These are phyloP conservation scores for Solioccasus polychromus DNA, from an alignment of 768 basidiomycete species.

Conservation along the genomic window DNA sequence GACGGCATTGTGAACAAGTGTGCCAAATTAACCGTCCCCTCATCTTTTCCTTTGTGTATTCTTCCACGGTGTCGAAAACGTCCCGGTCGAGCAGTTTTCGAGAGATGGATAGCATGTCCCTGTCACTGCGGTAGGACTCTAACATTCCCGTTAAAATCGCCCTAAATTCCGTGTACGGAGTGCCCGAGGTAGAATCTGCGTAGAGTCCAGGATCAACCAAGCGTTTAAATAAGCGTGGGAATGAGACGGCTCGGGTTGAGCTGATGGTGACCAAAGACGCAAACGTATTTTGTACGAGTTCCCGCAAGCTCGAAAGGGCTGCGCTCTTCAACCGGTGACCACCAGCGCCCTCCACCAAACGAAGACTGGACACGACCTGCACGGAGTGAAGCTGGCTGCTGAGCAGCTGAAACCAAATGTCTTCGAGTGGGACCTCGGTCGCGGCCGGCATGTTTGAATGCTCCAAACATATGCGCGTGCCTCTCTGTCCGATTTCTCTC, in stretches of 20 bases:
- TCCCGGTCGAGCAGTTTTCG: slow-evolving; percentile 80
- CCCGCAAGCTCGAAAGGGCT: slow-evolving; percentile 53
- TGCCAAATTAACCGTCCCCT: slow-evolving; percentile 60
- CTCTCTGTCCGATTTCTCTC: slow-evolving; percentile 55
- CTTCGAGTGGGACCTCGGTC: slow-evolving; percentile 56
- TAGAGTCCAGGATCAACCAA: slow-evolving; percentile 72
- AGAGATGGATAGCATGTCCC: slow-evolving; percentile 84
- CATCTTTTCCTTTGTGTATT: slow-evolving; percentile 52
- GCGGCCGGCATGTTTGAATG: slow-evolving; percentile 49
- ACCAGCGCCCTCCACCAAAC: slow-evolving; percentile 20
- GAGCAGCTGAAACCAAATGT: slow-evolving; percentile 87
- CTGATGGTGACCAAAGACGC: slow-evolving; percentile 80
- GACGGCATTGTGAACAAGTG: slow-evolving; percentile 53
- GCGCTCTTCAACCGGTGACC: slow-evolving; percentile 20
- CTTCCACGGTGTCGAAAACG: slow-evolving; percentile 69
- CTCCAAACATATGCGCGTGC: slow-evolving; percentile 67
- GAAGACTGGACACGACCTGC: slow-evolving; percentile 58
- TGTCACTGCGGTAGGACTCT: slow-evolving; percentile 89
- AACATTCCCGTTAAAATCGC: slow-evolving; percentile 93
- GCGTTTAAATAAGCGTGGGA: slow-evolving; percentile 89
- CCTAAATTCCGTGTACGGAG: slow-evolving; percentile 87
- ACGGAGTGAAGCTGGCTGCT: slow-evolving; percentile 79
- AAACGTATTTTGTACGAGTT: slow-evolving; percentile 83
- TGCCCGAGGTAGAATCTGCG: slow-evolving; percentile 48
- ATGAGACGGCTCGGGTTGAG: slow-evolving; percentile 76